Evolutionary conservation across 768 basidiomycete genomes (phyloP).

Genomic region (Myochromella boudieri): DNA sequence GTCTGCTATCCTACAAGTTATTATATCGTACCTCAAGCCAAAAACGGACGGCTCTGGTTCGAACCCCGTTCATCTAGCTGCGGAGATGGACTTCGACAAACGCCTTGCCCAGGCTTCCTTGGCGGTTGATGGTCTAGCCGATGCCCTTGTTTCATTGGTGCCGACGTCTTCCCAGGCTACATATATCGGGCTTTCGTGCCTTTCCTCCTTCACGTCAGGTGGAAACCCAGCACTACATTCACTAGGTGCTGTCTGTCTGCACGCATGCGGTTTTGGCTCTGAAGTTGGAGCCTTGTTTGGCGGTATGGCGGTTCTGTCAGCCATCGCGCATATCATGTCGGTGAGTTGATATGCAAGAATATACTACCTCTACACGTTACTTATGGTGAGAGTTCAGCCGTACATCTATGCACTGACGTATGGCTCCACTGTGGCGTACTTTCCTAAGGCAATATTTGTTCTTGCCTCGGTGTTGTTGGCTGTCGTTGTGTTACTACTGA

Average conservation of each 20-base stretch:
- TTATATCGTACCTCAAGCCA: conserved; percentile 63
- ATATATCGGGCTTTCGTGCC: conserved; percentile 60
- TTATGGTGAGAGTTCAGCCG: conserved; percentile 42
- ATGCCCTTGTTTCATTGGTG: conserved; percentile 56
- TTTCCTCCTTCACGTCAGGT: conserved; percentile 68
- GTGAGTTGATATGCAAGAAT: conserved; percentile 24
- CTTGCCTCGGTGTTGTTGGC: conserved; percentile 57
- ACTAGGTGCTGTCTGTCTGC: conserved; percentile 69
- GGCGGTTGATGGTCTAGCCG: conserved; percentile 64
- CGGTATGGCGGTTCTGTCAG: conserved; percentile 66
- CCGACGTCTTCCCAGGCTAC: conserved; percentile 48
- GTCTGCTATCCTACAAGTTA: conserved; percentile 35
- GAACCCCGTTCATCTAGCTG: conserved; percentile 46
- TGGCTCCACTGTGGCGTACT: conserved; percentile 58
- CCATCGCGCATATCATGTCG: conserved; percentile 63
- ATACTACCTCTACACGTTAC: neutral
- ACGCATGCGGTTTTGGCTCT: conserved; percentile 42
- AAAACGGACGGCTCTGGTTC: conserved; percentile 29
- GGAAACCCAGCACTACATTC: conserved; percentile 69
- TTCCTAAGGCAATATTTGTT: conserved; percentile 69
- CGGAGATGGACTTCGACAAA: conserved; percentile 70
- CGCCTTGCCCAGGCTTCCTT: conserved; percentile 64
- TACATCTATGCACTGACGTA: conserved; percentile 69
- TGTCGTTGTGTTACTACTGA: conserved; percentile 46
- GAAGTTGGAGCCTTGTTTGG: conserved; percentile 68